phyloP scores from a whole-genome alignment of 805 yeast genomes.

The Barnettozyma populi region DNA sequence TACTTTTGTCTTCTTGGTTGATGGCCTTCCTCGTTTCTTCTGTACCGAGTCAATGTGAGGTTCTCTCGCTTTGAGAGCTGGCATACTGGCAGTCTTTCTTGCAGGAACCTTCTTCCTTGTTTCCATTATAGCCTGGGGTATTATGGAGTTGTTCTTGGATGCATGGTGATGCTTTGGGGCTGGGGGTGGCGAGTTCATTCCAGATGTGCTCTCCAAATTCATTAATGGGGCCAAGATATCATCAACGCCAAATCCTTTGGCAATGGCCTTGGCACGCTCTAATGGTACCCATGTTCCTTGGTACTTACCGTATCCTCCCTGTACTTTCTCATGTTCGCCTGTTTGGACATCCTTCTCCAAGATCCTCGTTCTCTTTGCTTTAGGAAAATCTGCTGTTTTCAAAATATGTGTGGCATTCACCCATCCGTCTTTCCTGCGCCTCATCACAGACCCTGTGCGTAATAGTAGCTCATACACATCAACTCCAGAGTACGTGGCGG shows the following conservation, averaged over 20 bases:
- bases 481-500: slow-evolving; percentile 75
- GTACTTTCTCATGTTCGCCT: slow-evolving; percentile 87
- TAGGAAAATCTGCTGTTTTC: slow-evolving; percentile 90
- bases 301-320: slow-evolving; percentile 95
- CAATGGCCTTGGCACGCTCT: slow-evolving; percentile 63
- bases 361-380: slow-evolving; percentile 88
- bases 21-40: slow-evolving; percentile 26
- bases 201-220: slow-evolving; percentile 48
- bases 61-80: slow-evolving; percentile 6
- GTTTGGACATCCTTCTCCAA: slow-evolving; percentile 90
- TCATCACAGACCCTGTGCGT: slow-evolving; percentile 70
- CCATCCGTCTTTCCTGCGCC: slow-evolving; percentile 74
- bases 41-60: slow-evolving; percentile 3
- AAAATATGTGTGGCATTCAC: slow-evolving; percentile 93
- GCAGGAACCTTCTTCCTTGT: slow-evolving; percentile 17
- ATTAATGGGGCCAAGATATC: slow-evolving; percentile 61
- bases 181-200: slow-evolving; percentile 49
- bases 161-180: slow-evolving; percentile 67
- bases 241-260: slow-evolving; percentile 58
- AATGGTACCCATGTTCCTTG: slow-evolving; percentile 97
- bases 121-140: slow-evolving; percentile 10
- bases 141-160: slow-evolving; percentile 28
- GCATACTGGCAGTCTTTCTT: slow-evolving; percentile 23
- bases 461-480: slow-evolving; percentile 76
- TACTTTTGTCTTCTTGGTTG: slow-evolving; percentile 13